A percentile compares a stretch with the other conserved stretches of the same genome.
Conservation (phyloP, 441 rosid species). For the Sinapis alba region DNA sequence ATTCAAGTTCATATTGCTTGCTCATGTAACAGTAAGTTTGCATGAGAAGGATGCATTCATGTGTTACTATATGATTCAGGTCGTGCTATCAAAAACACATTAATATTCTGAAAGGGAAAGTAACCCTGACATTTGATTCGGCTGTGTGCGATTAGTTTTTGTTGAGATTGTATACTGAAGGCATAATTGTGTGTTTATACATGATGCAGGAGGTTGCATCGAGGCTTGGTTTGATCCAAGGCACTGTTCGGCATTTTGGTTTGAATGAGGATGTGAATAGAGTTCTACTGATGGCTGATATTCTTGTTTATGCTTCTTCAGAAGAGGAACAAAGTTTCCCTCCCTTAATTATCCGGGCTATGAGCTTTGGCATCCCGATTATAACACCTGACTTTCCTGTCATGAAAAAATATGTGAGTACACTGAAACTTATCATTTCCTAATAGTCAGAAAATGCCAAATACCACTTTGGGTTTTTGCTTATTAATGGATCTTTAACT, state of each 20-base stretch:
- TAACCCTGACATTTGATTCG: slow-evolving; percentile 1
- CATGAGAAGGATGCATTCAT: slow-evolving; percentile 15
- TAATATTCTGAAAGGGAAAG: neutral
- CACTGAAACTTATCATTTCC: slow-evolving; percentile 27
- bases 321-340: slow-evolving; percentile 97
- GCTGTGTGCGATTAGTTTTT: slow-evolving; percentile 18
- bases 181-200: slow-evolving; percentile 14
- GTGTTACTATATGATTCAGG: slow-evolving; percentile 5
- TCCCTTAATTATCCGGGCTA: slow-evolving; percentile 80
- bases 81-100: slow-evolving; percentile 12
- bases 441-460: slow-evolving; percentile 21
- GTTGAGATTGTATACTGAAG: slow-evolving; percentile 25
- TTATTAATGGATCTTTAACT: slow-evolving; percentile 29
- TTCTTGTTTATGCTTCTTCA: slow-evolving; percentile 90
- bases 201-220: slow-evolving; percentile 75
- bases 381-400: slow-evolving; percentile 79
- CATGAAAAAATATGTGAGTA: slow-evolving; percentile 79
- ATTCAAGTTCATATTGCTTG: slow-evolving; percentile 2
- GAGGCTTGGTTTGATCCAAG: slow-evolving; percentile 71
- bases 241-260: slow-evolving; percentile 78
- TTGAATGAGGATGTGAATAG: slow-evolving; percentile 74
- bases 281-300: slow-evolving; percentile 79
- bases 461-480: slow-evolving; percentile 5
- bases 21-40: slow-evolving; percentile 8
- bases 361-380: slow-evolving; percentile 87